Conservation (phyloP, 208 protist genomes). For the Acanthamoeba culbertsoni region DNA sequence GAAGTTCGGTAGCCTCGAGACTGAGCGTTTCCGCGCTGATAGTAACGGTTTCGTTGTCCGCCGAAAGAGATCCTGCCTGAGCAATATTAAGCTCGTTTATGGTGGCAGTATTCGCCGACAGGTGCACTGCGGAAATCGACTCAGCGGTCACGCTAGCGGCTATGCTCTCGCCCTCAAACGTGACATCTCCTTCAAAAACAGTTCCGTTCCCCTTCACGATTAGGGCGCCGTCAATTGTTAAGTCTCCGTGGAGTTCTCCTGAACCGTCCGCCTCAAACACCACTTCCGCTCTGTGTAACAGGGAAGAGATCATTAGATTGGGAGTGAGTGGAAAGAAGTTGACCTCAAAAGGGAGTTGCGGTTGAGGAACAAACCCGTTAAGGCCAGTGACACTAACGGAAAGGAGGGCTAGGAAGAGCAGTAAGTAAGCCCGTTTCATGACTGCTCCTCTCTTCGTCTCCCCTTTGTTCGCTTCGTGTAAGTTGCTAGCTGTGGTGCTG, state of each 20-base stretch:
- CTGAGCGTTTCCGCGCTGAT: not conserved
- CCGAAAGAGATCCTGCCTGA: not conserved
- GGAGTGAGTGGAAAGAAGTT: no score
- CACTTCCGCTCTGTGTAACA: not conserved
- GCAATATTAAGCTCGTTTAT: not conserved
- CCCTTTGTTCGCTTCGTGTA: not conserved
- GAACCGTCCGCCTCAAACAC: constrained; percentile 35
- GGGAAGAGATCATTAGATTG: not conserved
- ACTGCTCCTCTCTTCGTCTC: not conserved
- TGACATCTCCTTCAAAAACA: not conserved
- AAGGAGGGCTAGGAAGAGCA: constrained; percentile 39
- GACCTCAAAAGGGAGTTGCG: not conserved
- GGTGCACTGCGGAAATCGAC: not conserved
- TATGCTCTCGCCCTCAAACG: not conserved
- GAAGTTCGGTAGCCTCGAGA: not conserved
- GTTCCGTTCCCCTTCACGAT: not conserved
- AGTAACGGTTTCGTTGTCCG: not conserved
- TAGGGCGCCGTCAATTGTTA: not conserved
- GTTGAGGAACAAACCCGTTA: not conserved
- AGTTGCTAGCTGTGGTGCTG: not conserved
- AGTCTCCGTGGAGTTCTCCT: constrained; percentile 22
- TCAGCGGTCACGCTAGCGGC: not conserved
- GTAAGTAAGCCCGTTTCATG: constrained; percentile 38
- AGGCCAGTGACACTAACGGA: not conserved
- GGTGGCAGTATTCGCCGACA: not conserved